Percentiles rank a stretch among this genome's conserved stretches.
Conservation (phyloP, 139 green algal species). For the Monoraphidium neglectum region DNA sequence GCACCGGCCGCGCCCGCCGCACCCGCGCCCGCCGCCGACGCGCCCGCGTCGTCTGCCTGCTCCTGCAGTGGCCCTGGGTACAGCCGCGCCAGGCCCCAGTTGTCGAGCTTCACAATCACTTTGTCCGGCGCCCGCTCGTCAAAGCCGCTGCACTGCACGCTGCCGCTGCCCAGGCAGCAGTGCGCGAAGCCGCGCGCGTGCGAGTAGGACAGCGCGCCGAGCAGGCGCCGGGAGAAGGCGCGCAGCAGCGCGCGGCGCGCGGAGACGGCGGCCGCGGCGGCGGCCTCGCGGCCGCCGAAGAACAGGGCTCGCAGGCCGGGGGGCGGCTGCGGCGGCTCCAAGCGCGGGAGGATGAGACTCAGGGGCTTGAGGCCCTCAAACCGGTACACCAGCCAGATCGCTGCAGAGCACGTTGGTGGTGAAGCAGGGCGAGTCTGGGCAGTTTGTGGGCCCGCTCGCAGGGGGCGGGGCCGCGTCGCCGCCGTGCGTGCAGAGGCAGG, state of each 20-base stretch:
- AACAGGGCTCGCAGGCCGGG: constrained; percentile 2
- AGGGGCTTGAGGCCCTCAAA: constrained; percentile 61
- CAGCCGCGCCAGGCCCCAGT: constrained; percentile 36
- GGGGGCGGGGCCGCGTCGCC: too few species aligned
- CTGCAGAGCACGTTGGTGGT: not conserved
- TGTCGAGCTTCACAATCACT: constrained; percentile 62
- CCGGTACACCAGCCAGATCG: constrained; percentile 54
- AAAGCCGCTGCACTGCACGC: constrained; percentile 6
- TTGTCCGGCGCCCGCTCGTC: constrained; percentile 28
- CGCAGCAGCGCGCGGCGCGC: constrained; percentile 13
- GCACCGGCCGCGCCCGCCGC: not conserved
- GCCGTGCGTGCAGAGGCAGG: too few species aligned
- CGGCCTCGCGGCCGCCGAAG: constrained; percentile 9
- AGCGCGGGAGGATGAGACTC: constrained; percentile 15
- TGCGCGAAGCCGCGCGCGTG: constrained; percentile 59
- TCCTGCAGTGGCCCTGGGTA: constrained; percentile 4
- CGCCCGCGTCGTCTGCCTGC: not conserved
- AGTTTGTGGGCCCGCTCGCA: too few species aligned
- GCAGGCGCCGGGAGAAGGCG: constrained; percentile 28
- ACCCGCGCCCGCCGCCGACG: not conserved
- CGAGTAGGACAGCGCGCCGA: constrained; percentile 52
- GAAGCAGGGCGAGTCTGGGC: not conserved
- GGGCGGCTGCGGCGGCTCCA: constrained; percentile 23
- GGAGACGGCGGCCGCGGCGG: constrained; percentile 7
- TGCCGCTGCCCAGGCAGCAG: constrained; percentile 49